Base-by-base conservation (phyloP, 306 rosid species). In the Carpinus viminea region DNA sequence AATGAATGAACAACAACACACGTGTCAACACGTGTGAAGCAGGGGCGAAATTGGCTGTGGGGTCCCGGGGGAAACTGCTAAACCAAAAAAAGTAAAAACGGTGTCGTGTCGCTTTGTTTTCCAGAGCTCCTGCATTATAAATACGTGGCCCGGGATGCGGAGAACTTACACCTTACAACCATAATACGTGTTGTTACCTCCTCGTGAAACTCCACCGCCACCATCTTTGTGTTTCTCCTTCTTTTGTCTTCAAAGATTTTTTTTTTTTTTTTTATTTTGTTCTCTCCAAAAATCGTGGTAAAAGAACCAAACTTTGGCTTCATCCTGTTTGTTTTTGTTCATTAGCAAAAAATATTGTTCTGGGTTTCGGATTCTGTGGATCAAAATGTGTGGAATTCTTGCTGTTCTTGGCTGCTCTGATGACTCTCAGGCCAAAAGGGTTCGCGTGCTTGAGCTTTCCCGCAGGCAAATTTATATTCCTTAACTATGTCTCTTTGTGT, bases 321-420 rank as follows among this genome's bases (percentile, higher is more conserved):
- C 11, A 53, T 11, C 7, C 34, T 1, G 18, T 41, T 41, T 41
- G 45, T 8, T n/a, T 21, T 10, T 12, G 46, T 0, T 24, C 12
- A 28, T 13, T 57, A n/a, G 61, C 28, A n/a, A n/a, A 55, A 55
- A 52, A 4, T 28, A 13, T 18, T 52, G 26, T 24, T 38, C 5
- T 26, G 28, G 55, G 18, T 8, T 52, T 34, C 7, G n/a, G 4
- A 21, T 21, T 15, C 16, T 41, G 34, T 65, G 20, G 26, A 38
- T 57, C 50, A 83, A 15, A 79, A 96, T 93, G 99, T 96, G 99
- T 88, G 99, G 99, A 74, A 96, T 96, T 24, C 96, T 96, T 53
- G 98, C 98, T 24, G 93, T 96, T 38, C 96, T 96, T 71, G 97
- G 99, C 36, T 96, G 99, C 82, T 75, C 97, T 20, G 99, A 91